Percentiles rank a stretch among this genome's conserved stretches.
phyloP scores from a whole-genome alignment of 2,329 filamentous ascomycete species.

The Delphinella strobiligena region DNA sequence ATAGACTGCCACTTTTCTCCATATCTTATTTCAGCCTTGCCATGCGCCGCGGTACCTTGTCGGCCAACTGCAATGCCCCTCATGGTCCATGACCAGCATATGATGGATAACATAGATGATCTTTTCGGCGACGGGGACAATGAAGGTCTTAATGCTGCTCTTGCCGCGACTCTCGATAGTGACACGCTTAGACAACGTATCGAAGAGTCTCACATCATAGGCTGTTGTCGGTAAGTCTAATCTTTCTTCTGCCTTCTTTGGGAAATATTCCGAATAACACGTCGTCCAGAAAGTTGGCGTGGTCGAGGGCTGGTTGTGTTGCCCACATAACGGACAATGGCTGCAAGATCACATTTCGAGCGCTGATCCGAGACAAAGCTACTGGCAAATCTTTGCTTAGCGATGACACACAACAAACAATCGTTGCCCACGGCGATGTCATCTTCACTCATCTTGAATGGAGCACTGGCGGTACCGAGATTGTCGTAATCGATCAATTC shows the following conservation, averaged over 20 bases:
- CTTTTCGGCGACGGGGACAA: slow-evolving; percentile 54
- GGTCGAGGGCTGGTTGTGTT: slow-evolving; percentile 80
- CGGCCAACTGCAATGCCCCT: slow-evolving; percentile 5
- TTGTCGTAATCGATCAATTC: slow-evolving; percentile 70
- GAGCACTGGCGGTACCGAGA: slow-evolving; percentile 64
- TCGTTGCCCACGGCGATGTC: slow-evolving; percentile 49
- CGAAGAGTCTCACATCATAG: slow-evolving; percentile 62
- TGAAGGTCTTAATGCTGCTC: slow-evolving; percentile 43
- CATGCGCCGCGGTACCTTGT: background rate
- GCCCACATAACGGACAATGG: slow-evolving; percentile 68
- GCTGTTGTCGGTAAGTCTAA: slow-evolving; percentile 66
- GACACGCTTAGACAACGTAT: slow-evolving; percentile 62
- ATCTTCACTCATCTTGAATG: slow-evolving; percentile 72
- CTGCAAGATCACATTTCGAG: slow-evolving; percentile 56
- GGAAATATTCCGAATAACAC: slow-evolving; percentile 7
- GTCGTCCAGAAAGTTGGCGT: slow-evolving; percentile 56
- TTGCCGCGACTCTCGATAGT: slow-evolving; percentile 44
- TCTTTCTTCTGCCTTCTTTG: background rate
- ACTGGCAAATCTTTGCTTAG: slow-evolving; percentile 67
- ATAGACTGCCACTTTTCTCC: no score
- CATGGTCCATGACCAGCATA: slow-evolving; percentile 6
- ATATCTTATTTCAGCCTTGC: no score
- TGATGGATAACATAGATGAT: slow-evolving; percentile 52
- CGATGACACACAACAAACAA: slow-evolving; percentile 54
- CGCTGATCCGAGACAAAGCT: slow-evolving; percentile 55